Percentiles rank a stretch among this genome's conserved stretches.
Evolutionary conservation across 1,284 basidiomycete species (phyloP).

Genomic region (Exsudoporus floridanus): DNA sequence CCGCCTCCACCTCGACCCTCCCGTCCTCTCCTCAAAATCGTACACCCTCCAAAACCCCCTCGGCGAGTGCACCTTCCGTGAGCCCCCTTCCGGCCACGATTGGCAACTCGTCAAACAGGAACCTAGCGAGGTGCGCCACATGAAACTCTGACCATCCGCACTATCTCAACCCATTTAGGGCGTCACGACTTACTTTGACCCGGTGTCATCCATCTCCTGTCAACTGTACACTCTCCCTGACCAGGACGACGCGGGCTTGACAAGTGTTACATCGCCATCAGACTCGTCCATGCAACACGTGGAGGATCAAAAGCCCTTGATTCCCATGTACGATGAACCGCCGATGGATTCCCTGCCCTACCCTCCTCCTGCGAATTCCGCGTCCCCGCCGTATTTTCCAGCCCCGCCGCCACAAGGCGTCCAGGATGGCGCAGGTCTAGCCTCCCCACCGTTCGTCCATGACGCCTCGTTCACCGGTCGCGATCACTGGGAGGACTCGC

Average conservation of each 20-base stretch:
- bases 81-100: constrained; percentile 6
- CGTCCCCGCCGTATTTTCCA: constrained; percentile 26
- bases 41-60: constrained; percentile 33
- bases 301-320: constrained; percentile 12
- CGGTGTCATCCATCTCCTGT: constrained; percentile 9
- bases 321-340: constrained; percentile 16
- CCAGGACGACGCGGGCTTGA: constrained; percentile 12
- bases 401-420: constrained; percentile 2
- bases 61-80: constrained; percentile 13
- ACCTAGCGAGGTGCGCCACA: constrained; percentile 23
- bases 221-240: constrained; percentile 23
- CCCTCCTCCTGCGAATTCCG: constrained; percentile 22
- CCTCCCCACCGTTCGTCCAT: constrained; percentile 15
- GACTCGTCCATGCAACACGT: constrained; percentile 2
- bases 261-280: neutral
- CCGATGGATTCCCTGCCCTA: constrained; percentile 34
- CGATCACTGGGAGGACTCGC: constrained; percentile 26
- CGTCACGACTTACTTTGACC: constrained; percentile 9
- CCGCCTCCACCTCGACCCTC: constrained; percentile 5
- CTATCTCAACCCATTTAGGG: constrained; percentile 19
- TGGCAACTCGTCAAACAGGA: constrained; percentile 31
- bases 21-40: constrained; percentile 24
- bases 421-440: constrained; percentile 16
- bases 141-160: neutral
- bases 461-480: constrained; percentile 8